phyloP scores from a whole-genome alignment of 768 basidiomycete genomes.

The Termitomyces sp. region DNA sequence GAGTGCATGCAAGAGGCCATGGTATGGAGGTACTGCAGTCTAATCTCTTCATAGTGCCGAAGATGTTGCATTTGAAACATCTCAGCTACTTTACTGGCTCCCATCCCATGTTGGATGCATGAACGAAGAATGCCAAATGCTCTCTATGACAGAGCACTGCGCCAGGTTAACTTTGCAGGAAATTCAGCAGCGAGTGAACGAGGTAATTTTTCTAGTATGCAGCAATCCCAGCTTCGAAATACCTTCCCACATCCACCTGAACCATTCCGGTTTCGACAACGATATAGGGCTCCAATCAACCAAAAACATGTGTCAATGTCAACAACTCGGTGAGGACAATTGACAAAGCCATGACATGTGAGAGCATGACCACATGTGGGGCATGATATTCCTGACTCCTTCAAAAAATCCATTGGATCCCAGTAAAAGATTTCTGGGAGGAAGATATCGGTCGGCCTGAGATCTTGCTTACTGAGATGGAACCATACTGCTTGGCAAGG shows the following conservation, averaged over 20 bases:
- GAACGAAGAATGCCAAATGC: constrained; percentile 15
- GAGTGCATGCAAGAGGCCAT: too few species aligned
- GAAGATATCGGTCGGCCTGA: background rate
- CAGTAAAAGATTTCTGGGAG: background rate
- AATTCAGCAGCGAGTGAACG: background rate
- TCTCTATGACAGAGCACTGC: constrained; percentile 7
- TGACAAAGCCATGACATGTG: too few species aligned
- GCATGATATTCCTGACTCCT: background rate
- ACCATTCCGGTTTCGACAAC: background rate
- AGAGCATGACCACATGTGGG: background rate
- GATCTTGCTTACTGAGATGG: background rate
- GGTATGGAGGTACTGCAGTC: too few species aligned
- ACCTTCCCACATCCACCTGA: background rate
- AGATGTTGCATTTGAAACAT: too few species aligned
- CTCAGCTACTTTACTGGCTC: too few species aligned
- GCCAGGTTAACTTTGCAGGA: background rate
- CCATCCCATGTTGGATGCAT: too few species aligned
- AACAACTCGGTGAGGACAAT: too few species aligned
- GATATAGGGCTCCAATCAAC: background rate
- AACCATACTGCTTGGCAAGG: background rate
- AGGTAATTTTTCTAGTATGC: background rate
- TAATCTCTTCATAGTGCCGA: too few species aligned
- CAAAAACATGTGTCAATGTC: too few species aligned
- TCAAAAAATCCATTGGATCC: background rate
- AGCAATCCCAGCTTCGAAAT: background rate